These are phyloP conservation scores for Pulveroboletus sp. DNA, from an alignment of 768 basidiomycete species.

Conservation along the genomic window DNA sequence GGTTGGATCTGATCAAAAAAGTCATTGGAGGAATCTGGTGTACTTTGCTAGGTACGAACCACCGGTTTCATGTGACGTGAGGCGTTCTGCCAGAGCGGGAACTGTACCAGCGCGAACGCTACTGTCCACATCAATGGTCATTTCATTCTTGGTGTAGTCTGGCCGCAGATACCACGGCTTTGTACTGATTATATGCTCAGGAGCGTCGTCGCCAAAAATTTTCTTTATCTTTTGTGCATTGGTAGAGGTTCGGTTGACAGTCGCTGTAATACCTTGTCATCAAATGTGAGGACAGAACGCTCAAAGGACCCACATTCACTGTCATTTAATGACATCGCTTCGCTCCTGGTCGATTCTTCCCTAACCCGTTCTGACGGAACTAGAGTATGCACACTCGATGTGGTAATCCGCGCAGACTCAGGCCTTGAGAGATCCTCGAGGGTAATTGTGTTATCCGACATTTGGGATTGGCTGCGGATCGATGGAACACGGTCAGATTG, in stretches of 20 bases:
- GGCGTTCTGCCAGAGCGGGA: constrained; percentile 76
- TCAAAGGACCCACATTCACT: constrained; percentile 20
- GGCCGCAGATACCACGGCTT: constrained; percentile 84
- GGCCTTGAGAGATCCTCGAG: constrained; percentile 23
- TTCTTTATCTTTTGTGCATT: constrained; percentile 56
- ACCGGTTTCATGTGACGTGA: constrained; percentile 86
- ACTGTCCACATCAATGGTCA: constrained; percentile 81
- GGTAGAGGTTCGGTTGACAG: constrained; percentile 21
- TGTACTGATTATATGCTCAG: constrained; percentile 40
- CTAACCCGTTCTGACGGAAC: constrained; percentile 18
- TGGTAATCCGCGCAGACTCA: constrained; percentile 15
- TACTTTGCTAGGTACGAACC: constrained; percentile 45
- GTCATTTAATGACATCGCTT: constrained; percentile 19
- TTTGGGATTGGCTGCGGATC: constrained; percentile 31
- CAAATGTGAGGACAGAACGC: not conserved
- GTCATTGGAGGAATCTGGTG: constrained; percentile 1
- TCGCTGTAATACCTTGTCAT: constrained; percentile 16
- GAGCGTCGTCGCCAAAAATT: constrained; percentile 60
- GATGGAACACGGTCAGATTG: constrained; percentile 24
- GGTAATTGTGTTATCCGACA: constrained; percentile 33
- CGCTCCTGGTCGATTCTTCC: constrained; percentile 18
- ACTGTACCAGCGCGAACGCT: constrained; percentile 84
- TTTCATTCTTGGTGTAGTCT: constrained; percentile 74
- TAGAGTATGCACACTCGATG: constrained; percentile 23
- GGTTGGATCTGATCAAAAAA: constrained; percentile 50